phyloP scores from a whole-genome alignment of 495 filamentous ascomycete species.

The Penicillium malachiteum region DNA sequence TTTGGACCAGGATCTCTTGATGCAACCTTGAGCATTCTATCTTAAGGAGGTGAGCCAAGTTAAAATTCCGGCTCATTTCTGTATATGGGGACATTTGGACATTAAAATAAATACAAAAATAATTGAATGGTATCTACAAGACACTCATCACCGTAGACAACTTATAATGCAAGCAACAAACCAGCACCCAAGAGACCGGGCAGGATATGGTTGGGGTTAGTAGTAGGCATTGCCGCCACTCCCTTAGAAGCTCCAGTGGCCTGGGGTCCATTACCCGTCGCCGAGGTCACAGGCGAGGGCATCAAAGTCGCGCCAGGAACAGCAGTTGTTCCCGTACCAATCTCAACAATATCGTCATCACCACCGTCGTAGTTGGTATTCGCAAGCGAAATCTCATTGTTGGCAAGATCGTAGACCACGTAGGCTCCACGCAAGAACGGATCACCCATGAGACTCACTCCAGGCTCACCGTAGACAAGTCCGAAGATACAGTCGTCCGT shows the following conservation, averaged over 20 bases:
- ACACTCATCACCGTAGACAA: not conserved
- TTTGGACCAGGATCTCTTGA: too few species aligned
- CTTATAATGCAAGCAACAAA: slow-evolving; percentile 20
- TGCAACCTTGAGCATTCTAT: too few species aligned
- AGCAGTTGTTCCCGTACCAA: slow-evolving; percentile 56
- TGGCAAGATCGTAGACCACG: slow-evolving; percentile 81
- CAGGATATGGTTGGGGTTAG: slow-evolving; percentile 19
- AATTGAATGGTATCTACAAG: too few species aligned
- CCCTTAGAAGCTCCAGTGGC: not conserved
- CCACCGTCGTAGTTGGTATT: slow-evolving; percentile 75
- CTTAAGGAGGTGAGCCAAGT: too few species aligned
- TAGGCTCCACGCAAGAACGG: slow-evolving; percentile 90
- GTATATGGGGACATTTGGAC: too few species aligned
- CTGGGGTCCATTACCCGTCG: slow-evolving; percentile 14
- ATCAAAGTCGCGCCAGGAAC: slow-evolving; percentile 59
- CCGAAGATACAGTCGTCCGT: slow-evolving; percentile 60
- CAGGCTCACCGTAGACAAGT: slow-evolving; percentile 55
- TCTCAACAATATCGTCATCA: slow-evolving; percentile 62
- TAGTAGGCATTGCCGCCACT: slow-evolving; percentile 21
- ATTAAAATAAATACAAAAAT: too few species aligned
- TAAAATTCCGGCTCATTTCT: too few species aligned
- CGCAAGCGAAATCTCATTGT: slow-evolving; percentile 75
- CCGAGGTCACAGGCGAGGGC: slow-evolving; percentile 47
- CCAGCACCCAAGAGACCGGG: slow-evolving; percentile 24
- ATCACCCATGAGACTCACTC: slow-evolving; percentile 73